phyloP scores from a whole-genome alignment of 1,284 basidiomycete species.

The Microbotryum silenes-acaulis region DNA sequence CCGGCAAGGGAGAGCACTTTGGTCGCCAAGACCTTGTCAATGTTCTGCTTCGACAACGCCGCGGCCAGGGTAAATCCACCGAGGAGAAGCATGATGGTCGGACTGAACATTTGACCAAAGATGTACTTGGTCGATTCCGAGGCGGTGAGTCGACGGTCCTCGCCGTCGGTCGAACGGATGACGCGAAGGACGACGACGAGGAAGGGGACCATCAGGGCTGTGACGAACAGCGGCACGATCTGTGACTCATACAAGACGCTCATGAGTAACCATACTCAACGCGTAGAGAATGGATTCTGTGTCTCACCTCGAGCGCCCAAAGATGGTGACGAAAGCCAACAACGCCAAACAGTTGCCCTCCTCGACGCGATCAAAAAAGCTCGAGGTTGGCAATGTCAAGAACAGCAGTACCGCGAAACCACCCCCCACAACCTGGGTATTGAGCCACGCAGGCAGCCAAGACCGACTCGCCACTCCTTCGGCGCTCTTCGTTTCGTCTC shows the following conservation, averaged over 20 bases:
- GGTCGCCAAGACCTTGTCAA: slow-evolving; percentile 91
- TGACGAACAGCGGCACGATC: slow-evolving; percentile 95
- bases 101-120: slow-evolving; percentile 58
- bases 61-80: slow-evolving; percentile 98
- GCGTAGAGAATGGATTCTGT: slow-evolving; percentile 27
- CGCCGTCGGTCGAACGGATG: slow-evolving; percentile 58
- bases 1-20: slow-evolving; percentile 84
- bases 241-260: slow-evolving; percentile 36
- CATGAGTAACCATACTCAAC: background rate
- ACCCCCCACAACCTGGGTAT: slow-evolving; percentile 55
- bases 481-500: slow-evolving; percentile 46
- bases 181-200: slow-evolving; percentile 81
- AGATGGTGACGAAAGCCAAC: slow-evolving; percentile 79
- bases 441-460: slow-evolving; percentile 49
- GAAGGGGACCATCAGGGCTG: slow-evolving; percentile 80
- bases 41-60: slow-evolving; percentile 91
- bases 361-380: slow-evolving; percentile 58
- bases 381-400: slow-evolving; percentile 51
- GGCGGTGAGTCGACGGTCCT: slow-evolving; percentile 53
- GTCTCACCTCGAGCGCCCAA: slow-evolving; percentile 85
- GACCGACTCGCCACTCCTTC: slow-evolving; percentile 48
- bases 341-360: slow-evolving; percentile 90
- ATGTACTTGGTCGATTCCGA: slow-evolving; percentile 71
- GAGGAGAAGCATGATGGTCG: slow-evolving; percentile 90
- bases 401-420: slow-evolving; percentile 55